Evolutionary conservation across 164 flowering plant genomes (phyloP).

Genomic region (Dillenia turbinata): DNA sequence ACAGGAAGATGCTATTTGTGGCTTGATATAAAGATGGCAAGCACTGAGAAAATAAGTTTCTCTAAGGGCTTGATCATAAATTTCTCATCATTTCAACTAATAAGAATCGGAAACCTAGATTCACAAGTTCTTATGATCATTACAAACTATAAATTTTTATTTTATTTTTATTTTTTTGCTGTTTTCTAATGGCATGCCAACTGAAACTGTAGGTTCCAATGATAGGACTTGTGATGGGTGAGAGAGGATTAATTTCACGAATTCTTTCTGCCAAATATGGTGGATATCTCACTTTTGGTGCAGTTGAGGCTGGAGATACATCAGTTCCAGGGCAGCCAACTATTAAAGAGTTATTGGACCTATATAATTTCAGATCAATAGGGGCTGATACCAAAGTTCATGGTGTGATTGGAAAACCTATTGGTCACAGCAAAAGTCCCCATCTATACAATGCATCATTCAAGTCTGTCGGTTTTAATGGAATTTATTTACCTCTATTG

Average conservation of each 20-base stretch:
- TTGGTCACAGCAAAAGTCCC: conserved; percentile 91
- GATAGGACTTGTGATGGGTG: conserved; percentile 89
- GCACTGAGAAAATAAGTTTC: too few species aligned
- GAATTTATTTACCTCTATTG: conserved; percentile 72
- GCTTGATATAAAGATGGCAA: too few species aligned
- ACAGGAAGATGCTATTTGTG: too few species aligned
- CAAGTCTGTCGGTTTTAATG: conserved; percentile 72
- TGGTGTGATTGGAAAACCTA: conserved; percentile 96
- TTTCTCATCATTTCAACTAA: too few species aligned
- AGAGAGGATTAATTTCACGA: conserved; percentile 84
- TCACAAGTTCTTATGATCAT: too few species aligned
- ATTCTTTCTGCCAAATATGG: conserved; percentile 89
- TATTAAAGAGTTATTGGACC: conserved; percentile 56
- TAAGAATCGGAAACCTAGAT: too few species aligned
- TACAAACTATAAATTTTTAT: too few species aligned
- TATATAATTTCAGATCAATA: conserved; percentile 68
- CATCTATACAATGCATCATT: conserved; percentile 68
- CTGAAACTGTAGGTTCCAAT: conserved; percentile 66
- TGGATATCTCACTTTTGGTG: conserved; percentile 91
- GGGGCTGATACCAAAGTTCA: conserved; percentile 77
- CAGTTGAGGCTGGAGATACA: conserved; percentile 62
- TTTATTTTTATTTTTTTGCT: background rate
- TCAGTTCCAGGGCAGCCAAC: conserved; percentile 99
- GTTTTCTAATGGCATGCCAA: conserved; percentile 5
- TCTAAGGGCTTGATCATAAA: too few species aligned